A percentile compares a stretch with the other conserved stretches of the same genome.
Evolutionary conservation across 257 asterid genomes (phyloP).

Genomic region (Apocynum venetum): DNA sequence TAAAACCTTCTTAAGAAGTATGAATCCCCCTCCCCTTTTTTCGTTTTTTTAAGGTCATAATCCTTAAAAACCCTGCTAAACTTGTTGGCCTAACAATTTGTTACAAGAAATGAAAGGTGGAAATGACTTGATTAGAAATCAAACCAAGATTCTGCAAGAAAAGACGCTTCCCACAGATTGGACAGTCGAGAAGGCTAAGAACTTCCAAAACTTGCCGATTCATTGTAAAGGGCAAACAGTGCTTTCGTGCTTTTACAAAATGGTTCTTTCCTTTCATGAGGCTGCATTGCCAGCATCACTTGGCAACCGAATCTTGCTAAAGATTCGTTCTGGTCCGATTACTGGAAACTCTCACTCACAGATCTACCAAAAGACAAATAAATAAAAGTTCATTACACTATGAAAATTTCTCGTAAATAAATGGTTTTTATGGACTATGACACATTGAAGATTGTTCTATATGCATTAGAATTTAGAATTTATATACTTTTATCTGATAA

Average conservation of each 20-base stretch:
- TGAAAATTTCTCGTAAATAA: neutral
- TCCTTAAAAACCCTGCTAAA: too few relatives aligned
- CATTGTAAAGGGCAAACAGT: neutral
- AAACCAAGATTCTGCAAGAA: neutral
- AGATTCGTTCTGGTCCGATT: neutral
- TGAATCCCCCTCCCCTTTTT: neutral
- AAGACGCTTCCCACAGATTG: neutral
- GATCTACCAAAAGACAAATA: too few relatives aligned
- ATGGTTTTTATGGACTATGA: too few relatives aligned
- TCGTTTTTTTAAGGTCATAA: too few relatives aligned
- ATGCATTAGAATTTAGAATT: too few relatives aligned
- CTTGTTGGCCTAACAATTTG: too few relatives aligned
- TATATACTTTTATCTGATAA: too few relatives aligned
- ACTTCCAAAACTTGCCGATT: conserved; percentile 6
- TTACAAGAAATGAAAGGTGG: too few relatives aligned
- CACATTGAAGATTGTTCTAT: too few relatives aligned
- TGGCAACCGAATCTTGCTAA: neutral
- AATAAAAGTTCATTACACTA: neutral
- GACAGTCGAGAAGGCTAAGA: neutral
- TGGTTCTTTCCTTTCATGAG: neutral
- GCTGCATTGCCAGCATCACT: neutral
- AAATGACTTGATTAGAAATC: neutral
- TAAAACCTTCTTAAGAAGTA: neutral
- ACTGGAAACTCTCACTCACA: neutral
- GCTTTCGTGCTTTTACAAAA: neutral